Evolutionary conservation across 352 stramenopile species (phyloP).

Genomic region (Pythium aquatile): DNA sequence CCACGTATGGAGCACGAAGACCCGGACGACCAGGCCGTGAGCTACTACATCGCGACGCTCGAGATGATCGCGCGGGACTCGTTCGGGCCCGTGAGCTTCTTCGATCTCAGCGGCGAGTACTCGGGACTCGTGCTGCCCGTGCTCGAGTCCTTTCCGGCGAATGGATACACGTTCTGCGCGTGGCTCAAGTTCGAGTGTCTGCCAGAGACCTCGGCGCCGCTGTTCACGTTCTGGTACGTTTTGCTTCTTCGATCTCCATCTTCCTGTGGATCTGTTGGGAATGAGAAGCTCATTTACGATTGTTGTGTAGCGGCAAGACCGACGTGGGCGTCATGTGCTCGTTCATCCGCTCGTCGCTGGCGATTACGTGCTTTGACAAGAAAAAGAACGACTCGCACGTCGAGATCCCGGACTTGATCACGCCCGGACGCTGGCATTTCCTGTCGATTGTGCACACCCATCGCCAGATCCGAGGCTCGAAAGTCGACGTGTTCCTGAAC

Average conservation of each 20-base stretch:
- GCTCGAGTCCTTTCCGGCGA: constrained; percentile 69
- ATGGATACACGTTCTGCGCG: constrained; percentile 83
- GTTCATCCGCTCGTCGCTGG: constrained; percentile 70
- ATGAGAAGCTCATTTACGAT: background rate
- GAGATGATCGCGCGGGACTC: constrained; percentile 86
- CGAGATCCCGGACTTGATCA: constrained; percentile 68
- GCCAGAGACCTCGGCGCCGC: constrained; percentile 60
- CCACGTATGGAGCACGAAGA: constrained; percentile 63
- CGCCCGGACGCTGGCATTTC: constrained; percentile 72
- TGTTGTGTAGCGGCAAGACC: constrained; percentile 60
- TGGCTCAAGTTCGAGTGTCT: constrained; percentile 86
- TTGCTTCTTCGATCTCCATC: background rate
- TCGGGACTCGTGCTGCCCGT: constrained; percentile 70
- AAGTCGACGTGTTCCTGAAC: constrained; percentile 81
- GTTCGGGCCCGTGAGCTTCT: constrained; percentile 79
- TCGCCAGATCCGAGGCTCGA: constrained; percentile 78
- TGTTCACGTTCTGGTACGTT: constrained; percentile 77
- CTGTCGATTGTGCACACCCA: constrained; percentile 85
- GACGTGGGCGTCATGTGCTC: constrained; percentile 78
- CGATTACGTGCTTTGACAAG: constrained; percentile 83
- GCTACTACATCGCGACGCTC: constrained; percentile 77
- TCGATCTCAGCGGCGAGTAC: constrained; percentile 77
- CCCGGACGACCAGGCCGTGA: constrained; percentile 67
- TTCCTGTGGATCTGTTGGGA: background rate
- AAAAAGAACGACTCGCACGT: constrained; percentile 85